Conservation (phyloP, 2,329 filamentous ascomycete genomes). For the Verticillium klebahnii region DNA sequence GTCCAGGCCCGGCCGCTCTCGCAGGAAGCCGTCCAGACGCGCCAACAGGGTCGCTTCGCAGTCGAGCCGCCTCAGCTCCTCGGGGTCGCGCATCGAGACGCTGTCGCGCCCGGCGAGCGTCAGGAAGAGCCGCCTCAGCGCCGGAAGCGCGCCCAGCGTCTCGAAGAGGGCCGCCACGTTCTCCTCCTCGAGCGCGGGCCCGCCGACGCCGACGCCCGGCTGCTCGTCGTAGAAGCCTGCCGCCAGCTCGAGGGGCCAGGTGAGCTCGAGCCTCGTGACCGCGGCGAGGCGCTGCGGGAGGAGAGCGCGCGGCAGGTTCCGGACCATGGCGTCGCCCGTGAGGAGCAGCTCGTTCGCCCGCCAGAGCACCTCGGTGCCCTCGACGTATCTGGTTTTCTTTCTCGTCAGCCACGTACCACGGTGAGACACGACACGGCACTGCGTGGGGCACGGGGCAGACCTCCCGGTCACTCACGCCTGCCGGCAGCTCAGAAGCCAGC, state of each 20-base stretch:
- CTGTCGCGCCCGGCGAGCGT: background rate
- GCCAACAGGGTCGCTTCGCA: background rate
- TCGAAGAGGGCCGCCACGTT: background rate
- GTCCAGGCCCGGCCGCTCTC: background rate
- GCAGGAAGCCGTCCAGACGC: background rate
- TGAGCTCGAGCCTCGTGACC: slow-evolving; percentile 18
- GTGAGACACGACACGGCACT: background rate
- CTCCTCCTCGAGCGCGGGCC: background rate
- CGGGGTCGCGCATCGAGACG: background rate
- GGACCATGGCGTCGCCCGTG: slow-evolving; percentile 14
- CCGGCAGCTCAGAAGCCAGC: slow-evolving; percentile 23
- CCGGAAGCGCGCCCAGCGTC: background rate
- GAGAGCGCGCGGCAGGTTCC: slow-evolving; percentile 12
- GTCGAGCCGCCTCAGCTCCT: background rate
- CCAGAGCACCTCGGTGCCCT: slow-evolving; percentile 24
- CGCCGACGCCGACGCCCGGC: no score
- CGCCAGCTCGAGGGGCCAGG: slow-evolving; percentile 16
- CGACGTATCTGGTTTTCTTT: slow-evolving; percentile 16
- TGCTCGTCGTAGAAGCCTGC: background rate
- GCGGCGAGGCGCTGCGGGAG: slow-evolving; percentile 15
- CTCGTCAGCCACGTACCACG: background rate
- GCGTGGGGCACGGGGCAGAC: background rate
- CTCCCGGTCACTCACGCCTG: slow-evolving; percentile 17
- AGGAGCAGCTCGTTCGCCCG: slow-evolving; percentile 20
- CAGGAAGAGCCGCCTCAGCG: background rate